A percentile compares a stretch with the other conserved stretches of the same genome.
phyloP scores from a whole-genome alignment of 1,284 basidiomycete species.

The Vanrija humicola region DNA sequence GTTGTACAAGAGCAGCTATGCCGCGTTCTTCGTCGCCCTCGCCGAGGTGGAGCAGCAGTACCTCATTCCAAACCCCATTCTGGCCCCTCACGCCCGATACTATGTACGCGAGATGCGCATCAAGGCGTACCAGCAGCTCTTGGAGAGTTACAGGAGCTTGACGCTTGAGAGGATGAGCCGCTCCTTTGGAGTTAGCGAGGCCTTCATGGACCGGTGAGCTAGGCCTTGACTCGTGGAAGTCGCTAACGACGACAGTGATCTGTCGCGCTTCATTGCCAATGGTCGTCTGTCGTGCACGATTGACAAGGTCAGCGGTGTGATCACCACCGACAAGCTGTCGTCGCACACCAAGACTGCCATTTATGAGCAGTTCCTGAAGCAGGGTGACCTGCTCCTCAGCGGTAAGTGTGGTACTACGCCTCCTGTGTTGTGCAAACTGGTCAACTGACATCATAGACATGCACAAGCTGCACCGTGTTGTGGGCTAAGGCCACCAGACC shows the following conservation, averaged over 20 bases:
- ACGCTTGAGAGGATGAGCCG: conserved; percentile 80
- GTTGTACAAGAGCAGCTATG: conserved; percentile 89
- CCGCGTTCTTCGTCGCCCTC: conserved; percentile 86
- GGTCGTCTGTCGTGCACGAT: conserved; percentile 87
- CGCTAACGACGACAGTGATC: conserved; percentile 58
- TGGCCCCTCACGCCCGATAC: conserved; percentile 81
- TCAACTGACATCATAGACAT: conserved; percentile 35
- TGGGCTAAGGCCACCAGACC: conserved; percentile 27
- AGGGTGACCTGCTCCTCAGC: conserved; percentile 83
- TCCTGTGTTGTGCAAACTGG: background rate
- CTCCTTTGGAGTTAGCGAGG: conserved; percentile 85
- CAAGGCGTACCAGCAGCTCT: conserved; percentile 83
- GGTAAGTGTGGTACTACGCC: conserved; percentile 31
- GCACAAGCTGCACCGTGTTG: conserved; percentile 47
- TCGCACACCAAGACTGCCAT: conserved; percentile 73
- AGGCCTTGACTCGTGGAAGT: background rate
- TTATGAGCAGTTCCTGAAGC: conserved; percentile 83
- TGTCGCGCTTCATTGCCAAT: conserved; percentile 87
- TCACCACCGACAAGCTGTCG: conserved; percentile 86
- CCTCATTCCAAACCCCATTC: conserved; percentile 77
- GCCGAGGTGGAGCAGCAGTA: conserved; percentile 84
- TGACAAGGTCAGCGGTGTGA: conserved; percentile 88
- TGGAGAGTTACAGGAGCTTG: conserved; percentile 86
- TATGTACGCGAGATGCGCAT: conserved; percentile 97
- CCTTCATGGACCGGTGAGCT: conserved; percentile 77